Evolutionary conservation across 495 filamentous ascomycete genomes (phyloP), one percentile per base, ranked within the genome.

Genomic region (Talaromyces ruber): DNA sequence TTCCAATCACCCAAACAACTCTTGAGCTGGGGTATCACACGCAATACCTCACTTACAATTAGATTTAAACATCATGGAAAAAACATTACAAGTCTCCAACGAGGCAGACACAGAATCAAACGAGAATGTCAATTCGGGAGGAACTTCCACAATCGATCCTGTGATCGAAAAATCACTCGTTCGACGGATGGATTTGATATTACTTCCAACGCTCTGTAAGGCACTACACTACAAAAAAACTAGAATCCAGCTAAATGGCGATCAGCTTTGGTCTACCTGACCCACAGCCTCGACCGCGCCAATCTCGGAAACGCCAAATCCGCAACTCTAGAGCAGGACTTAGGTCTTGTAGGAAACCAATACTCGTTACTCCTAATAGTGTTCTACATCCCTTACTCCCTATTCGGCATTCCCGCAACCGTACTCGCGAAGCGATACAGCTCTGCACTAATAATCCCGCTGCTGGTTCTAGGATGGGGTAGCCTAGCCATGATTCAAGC

Each of bases 351-450:
- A 28, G 66, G 71, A 7, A 79, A 81, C 53, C 80, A 87, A 61
- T 88, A 88, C 69, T 87, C 86, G 65, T 79, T 79, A 39, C 79
- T 87, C 18, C 68, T 88, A 32, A 76, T 75, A 16, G 80, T 88
- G 55, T 88, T 88, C 75, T 87, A 84, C 68, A 75, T 88, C 25
- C 86, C 86, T n/a, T 88, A 86, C 62, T 81, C 86, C 39, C 60
- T 87, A 12, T 82, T 78, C 50, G 83, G 80, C 14, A 83, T 82
- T 4, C 77, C 78, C 0, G 50, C 85, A 52, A 84, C 77, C 11
- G 81, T 89, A 66, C 60, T 84, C 16, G 81, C 81, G 28, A 86
- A 88, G 72, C 81, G 79, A 63, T 81, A 74, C 59, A 83, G 82
- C 2, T 80, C 81, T 1, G 68, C 75, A 45, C 70, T 73, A 8